These are phyloP conservation scores for Exserohilum rostratum DNA, from an alignment of 2,329 filamentous ascomycete species.

Conservation along the genomic window DNA sequence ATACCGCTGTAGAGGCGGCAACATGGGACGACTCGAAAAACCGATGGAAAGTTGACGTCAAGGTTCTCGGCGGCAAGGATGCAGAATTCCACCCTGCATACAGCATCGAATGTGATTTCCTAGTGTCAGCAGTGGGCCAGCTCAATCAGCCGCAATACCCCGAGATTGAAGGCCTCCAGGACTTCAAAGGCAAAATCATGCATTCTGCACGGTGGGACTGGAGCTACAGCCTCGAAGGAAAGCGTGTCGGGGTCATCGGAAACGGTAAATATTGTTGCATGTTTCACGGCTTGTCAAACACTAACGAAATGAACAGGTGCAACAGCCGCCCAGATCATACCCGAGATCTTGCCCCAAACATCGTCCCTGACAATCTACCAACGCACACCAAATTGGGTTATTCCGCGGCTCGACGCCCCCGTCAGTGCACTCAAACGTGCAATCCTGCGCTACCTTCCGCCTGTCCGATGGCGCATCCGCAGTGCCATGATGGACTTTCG, in stretches of 20 bases:
- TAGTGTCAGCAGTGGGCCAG: constrained; percentile 65
- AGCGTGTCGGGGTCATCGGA: constrained; percentile 64
- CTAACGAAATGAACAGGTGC: constrained; percentile 49
- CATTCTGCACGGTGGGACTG: constrained; percentile 67
- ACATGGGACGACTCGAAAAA: constrained; percentile 60
- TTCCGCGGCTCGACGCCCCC: constrained; percentile 58
- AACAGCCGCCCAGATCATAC: constrained; percentile 64
- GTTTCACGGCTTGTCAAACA: background rate
- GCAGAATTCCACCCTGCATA: constrained; percentile 60
- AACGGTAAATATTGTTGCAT: constrained; percentile 53
- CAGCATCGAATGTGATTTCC: constrained; percentile 61
- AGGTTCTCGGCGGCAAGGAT: constrained; percentile 59
- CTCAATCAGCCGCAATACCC: constrained; percentile 62
- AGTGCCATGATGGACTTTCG: constrained; percentile 62
- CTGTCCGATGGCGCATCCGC: constrained; percentile 57
- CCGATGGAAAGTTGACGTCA: constrained; percentile 60
- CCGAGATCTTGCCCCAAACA: constrained; percentile 60
- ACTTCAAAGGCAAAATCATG: constrained; percentile 60
- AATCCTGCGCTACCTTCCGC: constrained; percentile 59
- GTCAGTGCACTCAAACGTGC: constrained; percentile 52
- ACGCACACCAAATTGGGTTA: constrained; percentile 64
- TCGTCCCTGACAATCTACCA: constrained; percentile 62
- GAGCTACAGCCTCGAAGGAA: constrained; percentile 60
- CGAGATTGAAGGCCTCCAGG: constrained; percentile 55
- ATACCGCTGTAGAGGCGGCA: constrained; percentile 59